Conservation (phyloP, 2,329 filamentous ascomycete species). For the Pseudocercospora ulei region DNA sequence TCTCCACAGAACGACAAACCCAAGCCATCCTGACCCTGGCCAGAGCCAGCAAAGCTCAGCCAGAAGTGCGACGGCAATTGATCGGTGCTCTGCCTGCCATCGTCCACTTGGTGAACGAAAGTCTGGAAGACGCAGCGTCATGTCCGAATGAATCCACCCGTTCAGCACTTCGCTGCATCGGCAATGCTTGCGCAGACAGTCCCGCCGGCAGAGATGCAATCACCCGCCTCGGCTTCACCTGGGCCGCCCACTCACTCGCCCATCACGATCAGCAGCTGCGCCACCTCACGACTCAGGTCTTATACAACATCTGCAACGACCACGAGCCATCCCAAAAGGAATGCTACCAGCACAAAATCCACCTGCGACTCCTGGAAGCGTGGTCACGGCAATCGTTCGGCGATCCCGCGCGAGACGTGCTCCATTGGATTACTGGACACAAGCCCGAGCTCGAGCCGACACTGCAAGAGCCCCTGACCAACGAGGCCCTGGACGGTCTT, state of each 20-base stretch:
- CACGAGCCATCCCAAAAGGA: constrained; percentile 25
- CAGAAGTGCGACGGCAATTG: constrained; percentile 16
- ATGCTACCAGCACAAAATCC: constrained; percentile 21
- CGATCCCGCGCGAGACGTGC: neutral
- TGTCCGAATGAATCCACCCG: too few species aligned
- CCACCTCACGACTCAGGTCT: constrained; percentile 33
- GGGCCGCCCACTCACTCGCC: constrained; percentile 17
- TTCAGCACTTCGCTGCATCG: constrained; percentile 29
- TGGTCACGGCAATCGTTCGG: neutral
- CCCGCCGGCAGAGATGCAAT: constrained; percentile 16
- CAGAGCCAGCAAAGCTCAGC: constrained; percentile 19
- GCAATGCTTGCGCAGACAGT: constrained; percentile 33
- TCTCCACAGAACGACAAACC: neutral
- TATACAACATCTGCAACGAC: constrained; percentile 40
- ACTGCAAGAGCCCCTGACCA: constrained; percentile 10
- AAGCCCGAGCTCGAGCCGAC: constrained; percentile 16
- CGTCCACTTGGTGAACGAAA: too few species aligned
- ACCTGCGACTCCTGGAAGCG: constrained; percentile 15
- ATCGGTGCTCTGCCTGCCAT: neutral
- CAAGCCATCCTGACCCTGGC: constrained; percentile 19
- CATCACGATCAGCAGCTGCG: constrained; percentile 10
- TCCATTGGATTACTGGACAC: constrained; percentile 26
- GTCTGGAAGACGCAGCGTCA: too few species aligned
- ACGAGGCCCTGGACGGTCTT: constrained; percentile 13
- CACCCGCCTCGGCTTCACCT: constrained; percentile 26